Evolutionary conservation across 495 filamentous ascomycete species (phyloP), one percentile per base, ranked within the genome.

Genomic region (Penicillium longicatenatum): DNA sequence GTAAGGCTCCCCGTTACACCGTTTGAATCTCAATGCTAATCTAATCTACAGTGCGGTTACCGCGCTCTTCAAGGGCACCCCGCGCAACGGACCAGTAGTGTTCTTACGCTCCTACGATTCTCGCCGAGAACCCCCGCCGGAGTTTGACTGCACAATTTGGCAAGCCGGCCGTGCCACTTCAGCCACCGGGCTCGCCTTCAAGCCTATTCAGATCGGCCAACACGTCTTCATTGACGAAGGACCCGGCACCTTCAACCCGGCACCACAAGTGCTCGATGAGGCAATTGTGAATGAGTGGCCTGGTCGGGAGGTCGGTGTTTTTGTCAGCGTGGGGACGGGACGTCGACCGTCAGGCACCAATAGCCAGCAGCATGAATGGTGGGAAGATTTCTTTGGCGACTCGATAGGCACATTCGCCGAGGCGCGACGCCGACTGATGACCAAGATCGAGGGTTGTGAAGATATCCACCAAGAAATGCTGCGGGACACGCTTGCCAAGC

Each of bases 381-480:
- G 93, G 82, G 93, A 97, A 70, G 89, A 87, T 45, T 94, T 98
- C 67, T 84, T 96, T 52, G 91, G 82, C 4, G 80, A 84, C 47
- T 73, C 78, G 16, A 68, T 88, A 33, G 84, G 92, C 52, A 90
- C 90, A 41, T 97, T 93, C 65, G 92, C 91, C 8, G 95, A 98
- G 63, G 94, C 94, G 19, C 84, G 92, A 55, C 80, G 88, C 60
- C 83, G 85, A 59, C 76, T 98, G 54, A 91, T 97, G 29, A 64
- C 85, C 2, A 97, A 98, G 71, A 96, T 97, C 50, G 94, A 98
- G 68, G 91, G 89, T 42, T 98, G 95, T 74, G 94, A 98, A 67
- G 86, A 84, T 57, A 96, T 90, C 16, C 95, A 98, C 70, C 84
- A 89, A 60, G 77, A 83, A 51, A 96, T 98, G 88, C 79, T 89